Conservation (phyloP, 108 stramenopile species). For the Epithemia pelagica region DNA sequence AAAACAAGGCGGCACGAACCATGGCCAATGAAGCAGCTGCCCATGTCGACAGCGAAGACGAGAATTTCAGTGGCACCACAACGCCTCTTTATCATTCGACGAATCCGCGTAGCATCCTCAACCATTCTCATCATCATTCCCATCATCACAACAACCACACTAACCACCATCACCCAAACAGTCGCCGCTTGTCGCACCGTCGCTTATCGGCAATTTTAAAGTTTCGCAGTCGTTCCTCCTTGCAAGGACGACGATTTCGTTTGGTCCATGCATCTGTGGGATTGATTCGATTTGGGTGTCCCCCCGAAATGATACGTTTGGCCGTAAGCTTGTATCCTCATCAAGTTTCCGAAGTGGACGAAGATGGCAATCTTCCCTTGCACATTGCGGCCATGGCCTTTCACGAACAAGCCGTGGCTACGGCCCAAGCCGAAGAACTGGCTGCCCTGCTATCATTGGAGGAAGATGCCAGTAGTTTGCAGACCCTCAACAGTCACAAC, state of each 20-base stretch:
- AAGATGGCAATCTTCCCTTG: conserved; percentile 43
- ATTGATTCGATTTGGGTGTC: conserved; percentile 43
- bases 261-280: conserved; percentile 46
- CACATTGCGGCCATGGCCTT: conserved; percentile 42
- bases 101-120: background rate
- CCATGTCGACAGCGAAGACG: background rate
- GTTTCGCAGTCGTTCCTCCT: background rate
- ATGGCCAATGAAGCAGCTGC: conserved; percentile 11
- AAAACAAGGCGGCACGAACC: background rate
- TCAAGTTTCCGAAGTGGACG: conserved; percentile 52
- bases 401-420: conserved; percentile 12
- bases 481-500: background rate
- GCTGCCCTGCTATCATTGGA: background rate
- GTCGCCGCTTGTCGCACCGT: background rate
- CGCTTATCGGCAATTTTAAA: background rate
- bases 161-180: background rate
- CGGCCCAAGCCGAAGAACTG: conserved; percentile 1
- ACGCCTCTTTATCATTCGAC: no score
- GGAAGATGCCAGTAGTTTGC: background rate
- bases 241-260: conserved; percentile 21
- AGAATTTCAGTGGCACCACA: background rate
- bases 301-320: conserved; percentile 37
- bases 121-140: background rate
- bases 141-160: conserved; percentile 1
- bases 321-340: conserved; percentile 41